Evolutionary conservation across 208 protist species (phyloP).

Genomic region (Leishmania lainsoni): DNA sequence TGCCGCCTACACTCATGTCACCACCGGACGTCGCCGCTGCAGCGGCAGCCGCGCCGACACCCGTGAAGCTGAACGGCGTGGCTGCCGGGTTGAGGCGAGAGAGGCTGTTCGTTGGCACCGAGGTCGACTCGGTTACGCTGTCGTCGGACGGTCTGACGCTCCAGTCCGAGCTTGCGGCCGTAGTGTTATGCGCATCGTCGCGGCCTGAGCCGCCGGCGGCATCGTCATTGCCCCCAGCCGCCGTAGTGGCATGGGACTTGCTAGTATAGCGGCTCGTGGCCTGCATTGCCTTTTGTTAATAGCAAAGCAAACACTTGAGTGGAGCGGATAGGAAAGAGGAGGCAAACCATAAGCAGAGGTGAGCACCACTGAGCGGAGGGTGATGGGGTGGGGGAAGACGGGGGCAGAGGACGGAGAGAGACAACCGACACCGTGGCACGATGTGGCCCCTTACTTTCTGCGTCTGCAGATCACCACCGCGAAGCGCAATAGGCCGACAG

Average conservation of each 20-base stretch:
- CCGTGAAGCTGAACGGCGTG: slow-evolving; percentile 33
- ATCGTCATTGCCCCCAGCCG: slow-evolving; percentile 16
- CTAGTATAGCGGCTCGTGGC: slow-evolving; percentile 27
- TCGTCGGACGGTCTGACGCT: slow-evolving; percentile 38
- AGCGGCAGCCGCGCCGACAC: slow-evolving; percentile 8
- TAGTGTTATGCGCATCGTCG: slow-evolving; percentile 32
- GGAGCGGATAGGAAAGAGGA: slow-evolving; percentile 14
- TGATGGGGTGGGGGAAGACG: background rate
- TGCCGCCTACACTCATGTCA: slow-evolving; percentile 4
- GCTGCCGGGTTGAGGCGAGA: slow-evolving; percentile 37
- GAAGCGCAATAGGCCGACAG: background rate
- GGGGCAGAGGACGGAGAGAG: background rate
- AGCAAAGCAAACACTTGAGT: background rate
- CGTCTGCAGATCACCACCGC: background rate
- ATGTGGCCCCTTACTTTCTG: background rate
- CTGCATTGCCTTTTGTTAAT: background rate
- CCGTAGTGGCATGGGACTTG: slow-evolving; percentile 8
- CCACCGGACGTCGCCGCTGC: background rate
- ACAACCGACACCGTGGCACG: background rate
- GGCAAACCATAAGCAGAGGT: background rate
- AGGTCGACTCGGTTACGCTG: slow-evolving; percentile 1
- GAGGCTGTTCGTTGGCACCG: slow-evolving; percentile 18
- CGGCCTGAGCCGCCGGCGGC: slow-evolving; percentile 11
- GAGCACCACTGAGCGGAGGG: slow-evolving; percentile 15
- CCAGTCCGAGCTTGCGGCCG: slow-evolving; percentile 34